Percentiles rank a stretch among this genome's conserved stretches.
phyloP scores from a whole-genome alignment of 2,329 filamentous ascomycete species.

The Pestalotiopsis sp. region DNA sequence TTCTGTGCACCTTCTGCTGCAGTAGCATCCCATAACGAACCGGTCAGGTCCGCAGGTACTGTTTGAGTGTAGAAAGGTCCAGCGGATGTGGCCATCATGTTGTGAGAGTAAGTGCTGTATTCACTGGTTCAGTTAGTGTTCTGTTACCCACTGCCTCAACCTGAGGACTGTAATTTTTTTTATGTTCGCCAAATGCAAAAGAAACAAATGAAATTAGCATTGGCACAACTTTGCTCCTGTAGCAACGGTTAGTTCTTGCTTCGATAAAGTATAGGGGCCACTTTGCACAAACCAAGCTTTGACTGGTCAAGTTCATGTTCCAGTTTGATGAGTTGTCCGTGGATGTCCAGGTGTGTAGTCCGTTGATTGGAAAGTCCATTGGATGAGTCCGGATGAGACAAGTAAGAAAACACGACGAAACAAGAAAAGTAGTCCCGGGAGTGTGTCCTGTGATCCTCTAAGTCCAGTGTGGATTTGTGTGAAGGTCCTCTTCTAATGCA shows the following conservation, averaged over 20 bases:
- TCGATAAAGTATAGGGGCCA: constrained; percentile 21
- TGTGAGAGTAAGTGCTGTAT: constrained; percentile 55
- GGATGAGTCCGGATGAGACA: neutral
- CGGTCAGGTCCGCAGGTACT: constrained; percentile 59
- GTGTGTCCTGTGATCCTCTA: neutral
- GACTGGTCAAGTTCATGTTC: neutral
- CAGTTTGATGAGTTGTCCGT: constrained; percentile 1
- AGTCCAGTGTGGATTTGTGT: neutral
- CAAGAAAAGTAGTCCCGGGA: neutral
- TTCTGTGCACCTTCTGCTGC: constrained; percentile 63
- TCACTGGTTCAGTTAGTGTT: constrained; percentile 61
- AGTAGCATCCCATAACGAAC: constrained; percentile 59
- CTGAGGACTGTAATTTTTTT: constrained; percentile 17
- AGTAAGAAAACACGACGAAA: neutral
- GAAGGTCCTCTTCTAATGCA: neutral
- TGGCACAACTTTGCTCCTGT: constrained; percentile 62
- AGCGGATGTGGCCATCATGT: constrained; percentile 50
- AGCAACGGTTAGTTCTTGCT: constrained; percentile 35
- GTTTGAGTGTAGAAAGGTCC: constrained; percentile 62
- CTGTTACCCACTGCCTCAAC: constrained; percentile 48
- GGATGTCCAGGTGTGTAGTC: neutral
- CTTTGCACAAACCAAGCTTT: constrained; percentile 40
- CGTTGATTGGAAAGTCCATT: neutral
- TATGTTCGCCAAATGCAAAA: constrained; percentile 32
- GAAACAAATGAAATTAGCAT: constrained; percentile 35